These are phyloP conservation scores for Tremella fuciformis DNA, from an alignment of 768 basidiomycete species.

Conservation along the genomic window DNA sequence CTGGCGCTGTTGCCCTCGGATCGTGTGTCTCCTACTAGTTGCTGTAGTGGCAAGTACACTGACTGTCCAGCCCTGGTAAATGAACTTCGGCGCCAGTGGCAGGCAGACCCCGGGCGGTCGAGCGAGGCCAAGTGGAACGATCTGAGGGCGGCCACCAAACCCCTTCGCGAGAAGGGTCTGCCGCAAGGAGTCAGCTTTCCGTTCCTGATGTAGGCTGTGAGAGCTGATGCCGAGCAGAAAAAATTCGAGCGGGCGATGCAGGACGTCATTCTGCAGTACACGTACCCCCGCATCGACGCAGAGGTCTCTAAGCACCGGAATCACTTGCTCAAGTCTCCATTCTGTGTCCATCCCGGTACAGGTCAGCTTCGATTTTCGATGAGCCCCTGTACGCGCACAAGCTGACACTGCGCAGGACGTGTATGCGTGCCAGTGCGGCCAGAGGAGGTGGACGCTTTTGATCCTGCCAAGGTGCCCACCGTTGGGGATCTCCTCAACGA, in stretches of 20 bases:
- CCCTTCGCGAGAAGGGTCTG: conserved; percentile 12
- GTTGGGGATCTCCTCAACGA: conserved; percentile 77
- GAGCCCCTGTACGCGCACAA: background rate
- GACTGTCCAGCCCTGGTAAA: background rate
- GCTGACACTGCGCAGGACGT: conserved; percentile 58
- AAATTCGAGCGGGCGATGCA: conserved; percentile 61
- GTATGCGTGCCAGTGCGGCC: conserved; percentile 93
- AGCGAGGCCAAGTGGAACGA: conserved; percentile 76
- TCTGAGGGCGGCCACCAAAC: conserved; percentile 47
- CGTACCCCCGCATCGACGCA: conserved; percentile 91
- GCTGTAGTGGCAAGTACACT: background rate
- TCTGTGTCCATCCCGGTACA: conserved; percentile 94
- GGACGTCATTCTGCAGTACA: conserved; percentile 88
- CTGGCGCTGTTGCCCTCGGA: conserved; percentile 70
- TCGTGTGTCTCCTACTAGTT: conserved; percentile 20
- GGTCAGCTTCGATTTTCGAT: conserved; percentile 39
- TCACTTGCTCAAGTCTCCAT: conserved; percentile 95
- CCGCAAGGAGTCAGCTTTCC: background rate
- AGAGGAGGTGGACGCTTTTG: conserved; percentile 68
- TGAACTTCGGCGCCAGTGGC: conserved; percentile 63
- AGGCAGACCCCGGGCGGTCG: conserved; percentile 56
- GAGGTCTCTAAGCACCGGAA: conserved; percentile 97
- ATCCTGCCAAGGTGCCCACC: conserved; percentile 82
- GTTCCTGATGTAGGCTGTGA: background rate
- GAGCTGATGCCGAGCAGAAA: conserved; percentile 19